These are phyloP conservation scores for Licmophora abbreviata DNA, from an alignment of 108 stramenopile species.

Conservation along the genomic window DNA sequence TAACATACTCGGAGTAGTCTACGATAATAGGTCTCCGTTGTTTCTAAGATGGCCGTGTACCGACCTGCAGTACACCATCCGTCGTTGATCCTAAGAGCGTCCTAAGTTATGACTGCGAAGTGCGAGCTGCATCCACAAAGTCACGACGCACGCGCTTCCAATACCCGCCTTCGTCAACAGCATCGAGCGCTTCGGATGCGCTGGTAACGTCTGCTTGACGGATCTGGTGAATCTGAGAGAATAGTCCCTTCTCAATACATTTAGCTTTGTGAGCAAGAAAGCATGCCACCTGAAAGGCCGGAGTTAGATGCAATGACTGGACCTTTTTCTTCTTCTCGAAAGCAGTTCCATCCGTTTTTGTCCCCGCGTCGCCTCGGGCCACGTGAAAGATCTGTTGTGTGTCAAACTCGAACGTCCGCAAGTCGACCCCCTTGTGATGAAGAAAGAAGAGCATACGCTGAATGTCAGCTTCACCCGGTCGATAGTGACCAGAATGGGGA, in stretches of 20 bases:
- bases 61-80: too few species aligned
- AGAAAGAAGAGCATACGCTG: slow-evolving; percentile 80
- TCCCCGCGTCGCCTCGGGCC: slow-evolving; percentile 39
- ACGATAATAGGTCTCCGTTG: too few species aligned
- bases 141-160: slow-evolving; percentile 15
- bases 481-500: slow-evolving; percentile 92
- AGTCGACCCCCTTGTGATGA: slow-evolving; percentile 61
- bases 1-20: too few species aligned
- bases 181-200: slow-evolving; percentile 31
- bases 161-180: slow-evolving; percentile 29
- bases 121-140: too few species aligned
- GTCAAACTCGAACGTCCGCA: slow-evolving; percentile 75
- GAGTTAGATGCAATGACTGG: slow-evolving; percentile 57
- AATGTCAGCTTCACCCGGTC: slow-evolving; percentile 83
- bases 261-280: slow-evolving; percentile 76
- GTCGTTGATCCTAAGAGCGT: too few species aligned
- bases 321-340: slow-evolving; percentile 67
- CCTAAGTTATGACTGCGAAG: too few species aligned
- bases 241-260: slow-evolving; percentile 72
- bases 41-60: too few species aligned
- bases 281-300: slow-evolving; percentile 62
- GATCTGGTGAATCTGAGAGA: slow-evolving; percentile 69
- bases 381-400: slow-evolving; percentile 87
- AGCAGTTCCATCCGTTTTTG: slow-evolving; percentile 14
- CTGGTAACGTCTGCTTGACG: slow-evolving; percentile 50